Evolutionary conservation across 1,284 basidiomycete species (phyloP).

Genomic region (Exobasidium cylindrosporum): DNA sequence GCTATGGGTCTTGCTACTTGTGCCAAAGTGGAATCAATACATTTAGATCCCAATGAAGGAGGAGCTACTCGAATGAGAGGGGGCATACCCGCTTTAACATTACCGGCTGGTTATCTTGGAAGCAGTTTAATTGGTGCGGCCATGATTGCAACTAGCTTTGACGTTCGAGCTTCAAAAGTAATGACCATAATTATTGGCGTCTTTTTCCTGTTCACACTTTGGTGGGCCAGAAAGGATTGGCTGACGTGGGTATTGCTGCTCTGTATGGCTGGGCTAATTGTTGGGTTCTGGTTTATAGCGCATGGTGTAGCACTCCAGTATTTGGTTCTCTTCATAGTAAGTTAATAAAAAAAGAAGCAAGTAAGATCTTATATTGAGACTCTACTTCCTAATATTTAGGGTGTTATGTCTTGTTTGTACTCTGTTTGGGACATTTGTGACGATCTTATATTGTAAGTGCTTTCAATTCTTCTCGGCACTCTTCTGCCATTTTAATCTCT

Average conservation of each 20-base stretch:
- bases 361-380: neutral
- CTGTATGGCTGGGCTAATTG: conserved; percentile 42
- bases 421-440: conserved; percentile 60
- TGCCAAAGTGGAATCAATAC: conserved; percentile 71
- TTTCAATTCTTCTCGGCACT: conserved; percentile 8
- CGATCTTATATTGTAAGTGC: conserved; percentile 67
- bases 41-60: conserved; percentile 68
- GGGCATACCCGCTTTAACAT: conserved; percentile 77
- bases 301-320: conserved; percentile 54
- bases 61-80: conserved; percentile 91
- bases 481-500: neutral
- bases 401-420: conserved; percentile 52
- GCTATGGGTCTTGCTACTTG: conserved; percentile 70
- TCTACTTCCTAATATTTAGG: conserved; percentile 12
- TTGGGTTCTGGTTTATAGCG: conserved; percentile 38
- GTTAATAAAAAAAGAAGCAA: conserved; percentile 51
- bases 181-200: conserved; percentile 64
- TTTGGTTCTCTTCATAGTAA: conserved; percentile 87
- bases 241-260: conserved; percentile 57
- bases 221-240: conserved; percentile 76
- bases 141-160: conserved; percentile 83
- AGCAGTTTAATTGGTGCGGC: conserved; percentile 74
- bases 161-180: conserved; percentile 87
- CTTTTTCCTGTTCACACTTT: conserved; percentile 87
- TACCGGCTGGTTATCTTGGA: conserved; percentile 71